A percentile compares a stretch with the other conserved stretches of the same genome.
Conservation (phyloP, 2,329 filamentous ascomycete genomes). For the Penicillium sp. region DNA sequence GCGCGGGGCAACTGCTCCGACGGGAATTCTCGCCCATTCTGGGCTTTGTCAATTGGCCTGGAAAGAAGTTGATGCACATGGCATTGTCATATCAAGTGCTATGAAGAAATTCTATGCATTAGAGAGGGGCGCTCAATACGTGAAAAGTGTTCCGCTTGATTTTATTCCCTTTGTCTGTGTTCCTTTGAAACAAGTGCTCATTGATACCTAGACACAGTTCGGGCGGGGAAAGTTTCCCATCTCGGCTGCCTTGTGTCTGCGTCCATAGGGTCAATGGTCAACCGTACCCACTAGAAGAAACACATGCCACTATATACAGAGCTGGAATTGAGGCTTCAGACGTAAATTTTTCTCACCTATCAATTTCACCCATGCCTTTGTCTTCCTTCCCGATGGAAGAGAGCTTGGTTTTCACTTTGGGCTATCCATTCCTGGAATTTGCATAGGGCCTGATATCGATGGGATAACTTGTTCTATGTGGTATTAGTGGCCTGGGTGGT, state of each 20-base stretch:
- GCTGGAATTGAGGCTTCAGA: too few species aligned
- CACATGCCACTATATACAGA: background rate
- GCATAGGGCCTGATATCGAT: conserved; percentile 18
- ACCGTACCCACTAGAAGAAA: too few species aligned
- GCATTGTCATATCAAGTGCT: background rate
- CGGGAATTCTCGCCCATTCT: background rate
- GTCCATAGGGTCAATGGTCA: too few species aligned
- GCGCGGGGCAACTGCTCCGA: conserved; percentile 2
- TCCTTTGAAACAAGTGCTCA: background rate
- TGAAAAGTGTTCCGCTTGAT: background rate
- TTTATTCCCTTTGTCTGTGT: background rate
- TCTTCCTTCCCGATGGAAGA: background rate
- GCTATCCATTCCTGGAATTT: conserved; percentile 20
- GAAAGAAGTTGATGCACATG: background rate
- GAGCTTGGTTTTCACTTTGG: conserved; percentile 2
- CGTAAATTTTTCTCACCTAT: background rate
- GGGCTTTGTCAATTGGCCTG: background rate
- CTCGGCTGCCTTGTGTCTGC: background rate
- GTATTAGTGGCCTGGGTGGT: background rate
- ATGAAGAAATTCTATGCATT: too few species aligned
- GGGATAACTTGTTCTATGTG: conserved; percentile 20
- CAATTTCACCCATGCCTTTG: background rate
- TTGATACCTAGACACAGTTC: background rate
- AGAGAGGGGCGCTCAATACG: background rate
- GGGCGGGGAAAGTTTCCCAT: conserved; percentile 25